phyloP scores from a whole-genome alignment of 106 monocot genomes.

The Dioscorea dumetorum region DNA sequence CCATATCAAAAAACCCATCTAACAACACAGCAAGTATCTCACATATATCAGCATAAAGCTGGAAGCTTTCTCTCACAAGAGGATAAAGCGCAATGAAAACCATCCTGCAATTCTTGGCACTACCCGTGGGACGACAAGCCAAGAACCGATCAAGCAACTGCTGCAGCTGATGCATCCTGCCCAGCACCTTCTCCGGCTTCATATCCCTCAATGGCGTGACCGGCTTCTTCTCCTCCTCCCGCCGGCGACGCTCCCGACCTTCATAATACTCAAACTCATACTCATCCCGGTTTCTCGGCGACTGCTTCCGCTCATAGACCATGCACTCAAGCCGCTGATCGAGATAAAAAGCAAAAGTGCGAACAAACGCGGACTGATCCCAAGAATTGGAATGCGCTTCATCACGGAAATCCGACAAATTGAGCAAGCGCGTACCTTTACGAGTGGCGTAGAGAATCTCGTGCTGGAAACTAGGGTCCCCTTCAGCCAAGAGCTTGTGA shows the following conservation, averaged over 20 bases:
- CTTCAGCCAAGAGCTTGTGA: constrained; percentile 58
- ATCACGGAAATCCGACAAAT: constrained; percentile 66
- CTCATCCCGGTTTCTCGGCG: background rate
- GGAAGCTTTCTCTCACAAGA: constrained; percentile 67
- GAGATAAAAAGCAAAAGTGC: constrained; percentile 60
- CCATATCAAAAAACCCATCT: constrained; percentile 82
- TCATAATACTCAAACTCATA: constrained; percentile 12
- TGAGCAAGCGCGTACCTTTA: constrained; percentile 53
- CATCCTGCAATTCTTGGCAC: constrained; percentile 55
- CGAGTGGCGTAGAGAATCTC: constrained; percentile 56
- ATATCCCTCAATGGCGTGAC: constrained; percentile 45
- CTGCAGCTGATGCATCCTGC: constrained; percentile 56
- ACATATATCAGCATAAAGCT: constrained; percentile 67
- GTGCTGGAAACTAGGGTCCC: constrained; percentile 44
- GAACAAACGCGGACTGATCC: constrained; percentile 78
- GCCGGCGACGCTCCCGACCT: constrained; percentile 6
- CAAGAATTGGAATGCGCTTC: constrained; percentile 72
- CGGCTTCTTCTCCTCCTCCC: constrained; percentile 28
- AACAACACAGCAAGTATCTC: constrained; percentile 70
- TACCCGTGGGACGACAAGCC: constrained; percentile 46
- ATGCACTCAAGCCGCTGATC: constrained; percentile 50
- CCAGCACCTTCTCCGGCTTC: constrained; percentile 42
- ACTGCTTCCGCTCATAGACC: constrained; percentile 36
- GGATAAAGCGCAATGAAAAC: constrained; percentile 56
- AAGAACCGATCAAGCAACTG: constrained; percentile 61